Base-by-base conservation (phyloP, 768 basidiomycete genomes). In the Phylloporus sp. region DNA sequence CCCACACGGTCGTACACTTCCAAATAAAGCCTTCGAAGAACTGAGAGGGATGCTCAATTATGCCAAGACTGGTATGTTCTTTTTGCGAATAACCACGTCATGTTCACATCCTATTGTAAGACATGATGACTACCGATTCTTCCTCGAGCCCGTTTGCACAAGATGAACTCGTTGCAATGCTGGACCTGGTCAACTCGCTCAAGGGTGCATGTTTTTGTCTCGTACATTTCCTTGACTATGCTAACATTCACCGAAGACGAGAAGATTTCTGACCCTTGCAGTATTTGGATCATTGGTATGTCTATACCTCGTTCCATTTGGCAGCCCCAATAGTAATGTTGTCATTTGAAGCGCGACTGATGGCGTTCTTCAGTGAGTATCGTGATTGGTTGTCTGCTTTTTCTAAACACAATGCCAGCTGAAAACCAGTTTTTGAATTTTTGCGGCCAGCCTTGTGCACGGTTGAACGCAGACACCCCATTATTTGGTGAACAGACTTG, bases 11-110 rank as follows among this genome's bases (percentile, higher is more conserved):
- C 33, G 36, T 18, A 41, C 13, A 4, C 39, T 53, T 35, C 42
- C 49, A 1, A 34, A 34, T 10, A 15, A 18, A 18, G 42, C 38
- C 4, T 42, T 56, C 11, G 45, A 38, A 21, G 42, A 38, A 9
- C 50, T 56, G 15, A 44, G 45, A 44, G 50, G 50, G 6, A 57
- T 53, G 42, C 50, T 57, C n/a, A 48, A 57, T 18, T 48, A 42
- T 33, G 33, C 42, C 17, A 48, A 28, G 36, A 58, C 42, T 1
- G 55, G 55, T 58, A 27, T 15, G 14, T 23, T 10, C 20, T 10
- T 7, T 34, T 33, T 31, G 6, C 39, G 15, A 31, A 34, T 28
- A 7, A 3, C 6, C 41, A 18, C 3, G 2, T 2, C 3, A 5
- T 35, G 9, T 39, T 35, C 23, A 33, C 5, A 48, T 42, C 4